These are phyloP conservation scores for Globisporangium polare DNA, from an alignment of 352 stramenopile genomes.

Conservation along the genomic window DNA sequence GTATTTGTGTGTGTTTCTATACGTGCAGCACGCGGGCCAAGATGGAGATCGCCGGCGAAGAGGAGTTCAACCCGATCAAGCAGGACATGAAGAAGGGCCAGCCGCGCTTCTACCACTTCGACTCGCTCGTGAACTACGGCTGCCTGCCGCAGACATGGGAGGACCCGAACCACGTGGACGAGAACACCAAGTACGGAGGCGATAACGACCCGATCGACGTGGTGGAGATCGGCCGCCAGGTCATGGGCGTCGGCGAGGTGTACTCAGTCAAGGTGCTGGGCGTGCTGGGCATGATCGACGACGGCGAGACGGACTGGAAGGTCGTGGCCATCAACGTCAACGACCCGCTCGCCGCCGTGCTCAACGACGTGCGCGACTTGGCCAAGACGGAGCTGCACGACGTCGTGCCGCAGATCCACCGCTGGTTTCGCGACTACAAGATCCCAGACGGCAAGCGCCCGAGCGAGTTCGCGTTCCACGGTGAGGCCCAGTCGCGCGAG, in stretches of 20 bases:
- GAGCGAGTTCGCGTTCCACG: slow-evolving; percentile 98
- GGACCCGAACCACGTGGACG: slow-evolving; percentile 95
- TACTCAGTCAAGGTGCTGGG: slow-evolving; percentile 97
- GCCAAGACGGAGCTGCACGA: slow-evolving; percentile 69
- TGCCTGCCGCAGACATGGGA: slow-evolving; percentile 99
- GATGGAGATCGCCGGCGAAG: slow-evolving; percentile 92
- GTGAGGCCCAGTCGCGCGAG: slow-evolving; percentile 81
- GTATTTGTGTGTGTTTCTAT: not conserved
- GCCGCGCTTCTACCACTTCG: slow-evolving; percentile 88
- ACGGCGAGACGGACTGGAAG: slow-evolving; percentile 99
- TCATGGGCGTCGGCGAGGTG: slow-evolving; percentile 90
- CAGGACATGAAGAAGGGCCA: slow-evolving; percentile 98
- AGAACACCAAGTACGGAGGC: slow-evolving; percentile 85
- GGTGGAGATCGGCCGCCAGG: slow-evolving; percentile 95
- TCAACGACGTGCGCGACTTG: slow-evolving; percentile 93
- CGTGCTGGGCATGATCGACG: slow-evolving; percentile 99
- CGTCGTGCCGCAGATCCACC: slow-evolving; percentile 65
- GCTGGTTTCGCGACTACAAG: slow-evolving; percentile 99
- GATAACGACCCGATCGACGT: slow-evolving; percentile 99
- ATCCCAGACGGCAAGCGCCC: slow-evolving; percentile 99
- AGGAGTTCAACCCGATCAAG: slow-evolving; percentile 93
- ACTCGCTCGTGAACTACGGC: slow-evolving; percentile 96
- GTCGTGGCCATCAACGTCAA: slow-evolving; percentile 95
- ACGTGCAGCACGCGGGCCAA: slow-evolving; percentile 63
- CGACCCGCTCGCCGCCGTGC: slow-evolving; percentile 92